Conservation (phyloP, 2,329 filamentous ascomycete species). For the Stagonosporopsis tanaceti region DNA sequence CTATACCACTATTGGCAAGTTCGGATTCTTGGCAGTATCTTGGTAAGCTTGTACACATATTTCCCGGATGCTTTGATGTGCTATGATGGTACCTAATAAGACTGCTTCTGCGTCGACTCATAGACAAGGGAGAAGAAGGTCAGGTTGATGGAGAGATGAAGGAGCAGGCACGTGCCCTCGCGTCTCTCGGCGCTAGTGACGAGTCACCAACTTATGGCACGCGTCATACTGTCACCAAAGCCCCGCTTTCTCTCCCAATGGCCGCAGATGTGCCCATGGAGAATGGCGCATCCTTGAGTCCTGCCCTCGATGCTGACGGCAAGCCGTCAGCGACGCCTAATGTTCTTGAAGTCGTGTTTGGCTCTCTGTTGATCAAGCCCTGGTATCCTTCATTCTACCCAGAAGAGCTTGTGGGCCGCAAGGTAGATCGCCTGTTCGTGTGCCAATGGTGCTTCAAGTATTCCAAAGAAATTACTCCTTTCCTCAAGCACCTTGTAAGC, state of each 20-base stretch:
- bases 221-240: conserved; percentile 12
- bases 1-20: neutral
- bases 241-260: conserved; percentile 11
- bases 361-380: conserved; percentile 81
- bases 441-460: conserved; percentile 97
- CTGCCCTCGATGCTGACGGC: conserved; percentile 4
- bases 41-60: neutral
- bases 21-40: neutral
- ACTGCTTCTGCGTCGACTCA: neutral
- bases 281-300: conserved; percentile 16
- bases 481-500: conserved; percentile 54
- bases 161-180: neutral
- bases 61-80: neutral
- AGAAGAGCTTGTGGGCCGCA: conserved; percentile 64
- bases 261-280: conserved; percentile 22
- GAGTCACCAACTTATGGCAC: neutral
- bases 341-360: conserved; percentile 85
- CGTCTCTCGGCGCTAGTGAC: neutral
- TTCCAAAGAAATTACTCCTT: conserved; percentile 63
- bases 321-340: conserved; percentile 63
- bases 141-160: neutral
- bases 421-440: conserved; percentile 72
- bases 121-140: neutral
- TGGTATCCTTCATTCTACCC: conserved; percentile 94
- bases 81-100: neutral